Percentiles rank a stretch among this genome's conserved stretches.
phyloP scores from a whole-genome alignment of 495 filamentous ascomycete genomes.

The Geoglossum glabrum region DNA sequence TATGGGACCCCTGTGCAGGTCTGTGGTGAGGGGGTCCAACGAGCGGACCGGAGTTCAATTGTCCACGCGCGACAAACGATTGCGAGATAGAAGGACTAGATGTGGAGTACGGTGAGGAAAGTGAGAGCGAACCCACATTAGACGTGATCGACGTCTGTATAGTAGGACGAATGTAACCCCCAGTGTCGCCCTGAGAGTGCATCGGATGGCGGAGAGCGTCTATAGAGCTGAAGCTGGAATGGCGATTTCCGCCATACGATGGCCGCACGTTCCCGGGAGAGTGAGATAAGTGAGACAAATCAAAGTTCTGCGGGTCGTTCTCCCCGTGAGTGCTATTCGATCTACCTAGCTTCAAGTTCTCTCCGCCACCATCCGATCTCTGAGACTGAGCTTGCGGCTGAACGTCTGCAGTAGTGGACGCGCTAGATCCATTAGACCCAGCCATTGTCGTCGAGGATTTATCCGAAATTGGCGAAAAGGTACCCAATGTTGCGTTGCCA shows the following conservation, averaged over 20 bases:
- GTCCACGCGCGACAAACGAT: conserved; percentile 8
- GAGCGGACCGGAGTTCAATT: conserved; percentile 18
- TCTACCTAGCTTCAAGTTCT: not conserved
- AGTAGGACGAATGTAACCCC: conserved; percentile 11
- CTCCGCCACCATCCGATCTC: not conserved
- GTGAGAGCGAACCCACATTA: conserved; percentile 9
- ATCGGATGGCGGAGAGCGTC: not conserved
- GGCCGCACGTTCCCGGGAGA: not conserved
- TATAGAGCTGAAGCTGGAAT: not conserved
- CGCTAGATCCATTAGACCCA: not conserved
- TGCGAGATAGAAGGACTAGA: conserved; percentile 7
- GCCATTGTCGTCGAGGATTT: not conserved
- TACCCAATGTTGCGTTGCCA: not conserved
- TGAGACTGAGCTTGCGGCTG: not conserved
- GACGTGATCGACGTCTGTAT: conserved; percentile 13
- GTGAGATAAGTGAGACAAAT: not conserved
- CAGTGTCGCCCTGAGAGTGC: not conserved
- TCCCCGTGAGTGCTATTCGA: not conserved
- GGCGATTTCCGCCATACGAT: not conserved
- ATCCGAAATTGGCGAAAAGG: not conserved
- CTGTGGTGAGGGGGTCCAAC: conserved; percentile 36
- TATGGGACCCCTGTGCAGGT: conserved; percentile 23
- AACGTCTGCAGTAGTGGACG: not conserved
- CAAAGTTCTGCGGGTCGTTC: not conserved
- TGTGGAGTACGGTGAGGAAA: conserved; percentile 15